Base-by-base conservation (phyloP, 805 yeast genomes). In the Kurtzmaniella cleridarum region DNA sequence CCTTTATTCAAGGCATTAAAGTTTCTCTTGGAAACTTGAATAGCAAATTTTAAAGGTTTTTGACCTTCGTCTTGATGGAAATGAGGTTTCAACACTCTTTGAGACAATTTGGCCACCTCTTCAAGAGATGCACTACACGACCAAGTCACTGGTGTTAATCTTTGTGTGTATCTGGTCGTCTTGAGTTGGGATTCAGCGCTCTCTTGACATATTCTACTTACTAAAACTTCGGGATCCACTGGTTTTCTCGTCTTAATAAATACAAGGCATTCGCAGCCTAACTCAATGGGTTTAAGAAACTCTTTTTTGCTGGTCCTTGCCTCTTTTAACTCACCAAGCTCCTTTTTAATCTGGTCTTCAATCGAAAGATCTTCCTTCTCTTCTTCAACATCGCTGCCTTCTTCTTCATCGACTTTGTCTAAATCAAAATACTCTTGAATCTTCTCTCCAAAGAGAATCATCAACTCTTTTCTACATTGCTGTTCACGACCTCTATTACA, bases 211-310 rank as follows among this genome's bases (percentile, higher is more conserved):
- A 91, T 62, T 23, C 64, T 62, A 28, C 69, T 66, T 8, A 86
- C 91, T 39, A 93, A 74, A 3, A 67, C 60, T 27, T 80, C 93
- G 0, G 98, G 96, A 16, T 76, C 79, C 5, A 90, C 71, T 0
- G 97, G 96, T 47, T 66, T 74, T 49, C 84, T 76, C 1, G 89
- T 78, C 52, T 95, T 85, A 50, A 89, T 76, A 55, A 91, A 93
- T 1, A 89, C 76, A 32, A 93, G 79, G 60, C 95, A 87, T 56
- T 86, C 95, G 52, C 89, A 81, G 14, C 79, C 82, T 27, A 87
- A 58, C 5, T 78, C 81, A 18, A 85, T 70, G 32, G 84, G 80
- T 35, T 69, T 65, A 18, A 84, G 58, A 8, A 78, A 57, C 28
- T 52, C 55, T 31, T 71, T 71, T 41, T 75, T 76, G 40, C 69